Base-by-base conservation (phyloP, 345 rosid species). In the Euphorbia peplus region DNA sequence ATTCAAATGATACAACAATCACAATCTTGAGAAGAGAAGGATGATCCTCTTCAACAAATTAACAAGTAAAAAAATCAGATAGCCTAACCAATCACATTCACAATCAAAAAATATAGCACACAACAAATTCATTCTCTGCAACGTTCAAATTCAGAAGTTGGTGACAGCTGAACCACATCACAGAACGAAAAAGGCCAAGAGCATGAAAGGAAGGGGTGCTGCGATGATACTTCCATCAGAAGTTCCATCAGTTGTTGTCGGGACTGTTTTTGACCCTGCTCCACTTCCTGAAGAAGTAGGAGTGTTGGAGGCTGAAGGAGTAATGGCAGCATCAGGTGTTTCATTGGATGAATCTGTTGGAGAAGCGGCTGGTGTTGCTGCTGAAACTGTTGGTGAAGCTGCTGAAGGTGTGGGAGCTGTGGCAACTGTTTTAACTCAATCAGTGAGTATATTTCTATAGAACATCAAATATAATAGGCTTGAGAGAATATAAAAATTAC, bases 251-350 rank as follows among this genome's bases (percentile, higher is more conserved):
- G 80, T 47, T 44, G 85, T 41, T 48, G 85, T 66, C 21, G 90
- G 85, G 21, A 72, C 57, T n/a, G 81, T 82, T 72, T 86, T 88
- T 21, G 87, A 81, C 54, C 83, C 82, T 8, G 71, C 59, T 47
- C 80, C 80, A 35, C 39, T 29, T 32, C 68, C 70, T 74, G 87
- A 69, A 51, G 78, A 66, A 28, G 79, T 41, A 68, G 88, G 86
- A 68, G 35, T 60, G 16, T 22, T 51, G 13, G 88, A 82, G 7
- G 74, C 75, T 21, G 85, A 69, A 35, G 92, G 87, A 16, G 83
- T 73, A 32, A 54, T 63, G 2, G 80, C 80, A 64, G 79, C 75
- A 8, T 64, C 78, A 3, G 89, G 82, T 30, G 78, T 70, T 21
- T 78, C 75, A 30, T 44, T 19, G 71, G 78, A 19, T 41, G 78